A percentile compares a stretch with the other conserved stretches of the same genome.
These are phyloP conservation scores for Rhodotorula sphaerocarpa DNA, from an alignment of 768 basidiomycete species.

Conservation along the genomic window DNA sequence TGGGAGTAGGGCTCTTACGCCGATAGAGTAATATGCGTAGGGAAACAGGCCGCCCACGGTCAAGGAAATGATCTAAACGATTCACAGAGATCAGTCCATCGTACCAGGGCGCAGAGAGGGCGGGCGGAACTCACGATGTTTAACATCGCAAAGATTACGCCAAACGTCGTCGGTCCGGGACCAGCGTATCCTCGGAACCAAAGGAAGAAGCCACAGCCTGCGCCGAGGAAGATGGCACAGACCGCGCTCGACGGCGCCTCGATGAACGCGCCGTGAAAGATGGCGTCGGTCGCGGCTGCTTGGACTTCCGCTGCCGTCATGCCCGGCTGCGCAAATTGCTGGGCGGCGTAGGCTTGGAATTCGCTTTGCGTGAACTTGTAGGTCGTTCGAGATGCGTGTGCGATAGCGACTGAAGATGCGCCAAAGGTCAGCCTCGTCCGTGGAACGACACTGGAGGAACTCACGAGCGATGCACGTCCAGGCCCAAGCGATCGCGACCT, in stretches of 20 bases:
- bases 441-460: not conserved
- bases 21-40: constrained; percentile 27
- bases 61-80: constrained; percentile 11
- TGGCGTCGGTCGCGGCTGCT: not conserved
- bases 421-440: not conserved
- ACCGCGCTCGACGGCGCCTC: constrained; percentile 26
- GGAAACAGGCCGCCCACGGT: constrained; percentile 36
- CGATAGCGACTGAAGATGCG: constrained; percentile 11
- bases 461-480: constrained; percentile 17
- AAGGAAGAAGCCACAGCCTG: constrained; percentile 29
- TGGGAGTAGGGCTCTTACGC: constrained; percentile 5
- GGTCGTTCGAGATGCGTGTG: constrained; percentile 13
- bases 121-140: not conserved
- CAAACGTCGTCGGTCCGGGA: constrained; percentile 12
- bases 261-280: constrained; percentile 33
- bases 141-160: constrained; percentile 6
- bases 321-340: constrained; percentile 4
- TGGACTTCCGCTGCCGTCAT: constrained; percentile 8
- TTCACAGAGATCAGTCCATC: too few species aligned
- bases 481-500: constrained; percentile 16
- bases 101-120: too few species aligned
- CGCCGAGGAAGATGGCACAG: constrained; percentile 35
- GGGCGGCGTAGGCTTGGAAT: constrained; percentile 1
- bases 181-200: constrained; percentile 24
- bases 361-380: constrained; percentile 8